Percentiles rank a stretch among this genome's conserved stretches.
Evolutionary conservation across 1,284 basidiomycete genomes (phyloP).

Genomic region (Malassezia equina): DNA sequence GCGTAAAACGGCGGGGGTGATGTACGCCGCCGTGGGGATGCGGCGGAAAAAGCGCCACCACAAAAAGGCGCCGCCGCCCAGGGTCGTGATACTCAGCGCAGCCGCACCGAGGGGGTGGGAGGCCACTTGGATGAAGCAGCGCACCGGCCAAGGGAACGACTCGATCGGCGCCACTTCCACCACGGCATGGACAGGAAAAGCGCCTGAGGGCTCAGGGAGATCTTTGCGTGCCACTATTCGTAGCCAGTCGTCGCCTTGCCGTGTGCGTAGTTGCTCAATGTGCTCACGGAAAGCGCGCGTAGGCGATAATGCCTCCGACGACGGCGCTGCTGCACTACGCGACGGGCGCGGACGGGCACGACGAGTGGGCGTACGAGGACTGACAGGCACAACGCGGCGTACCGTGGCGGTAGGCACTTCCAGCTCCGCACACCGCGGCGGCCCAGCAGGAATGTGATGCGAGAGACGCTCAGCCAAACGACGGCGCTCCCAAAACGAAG

Average conservation of each 20-base stretch:
- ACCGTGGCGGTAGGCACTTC: constrained; percentile 8
- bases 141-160: not conserved
- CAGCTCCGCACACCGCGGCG: not conserved
- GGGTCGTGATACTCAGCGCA: not conserved
- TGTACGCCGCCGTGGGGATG: constrained; percentile 33
- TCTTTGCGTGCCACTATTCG: constrained; percentile 21
- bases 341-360: too few relatives aligned
- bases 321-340: not conserved
- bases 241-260: constrained; percentile 46
- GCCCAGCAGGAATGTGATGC: not conserved
- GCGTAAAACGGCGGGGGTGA: constrained; percentile 36
- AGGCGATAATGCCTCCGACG: not conserved
- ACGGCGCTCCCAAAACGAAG: constrained; percentile 67
- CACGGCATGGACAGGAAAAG: constrained; percentile 8
- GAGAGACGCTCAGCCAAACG: constrained; percentile 33
- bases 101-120: constrained; percentile 13
- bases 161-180: not conserved
- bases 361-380: not conserved
- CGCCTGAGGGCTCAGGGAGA: not conserved
- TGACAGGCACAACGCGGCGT: not conserved
- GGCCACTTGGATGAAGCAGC: not conserved
- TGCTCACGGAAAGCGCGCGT: constrained; percentile 22
- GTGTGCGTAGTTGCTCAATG: constrained; percentile 39
- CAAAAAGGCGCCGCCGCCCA: constrained; percentile 5
- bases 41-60: constrained; percentile 44